Percentiles rank a stretch among this genome's conserved stretches.
Evolutionary conservation across 176 grass and related monocot genomes (phyloP).

Genomic region (Eragrostis nindensis): DNA sequence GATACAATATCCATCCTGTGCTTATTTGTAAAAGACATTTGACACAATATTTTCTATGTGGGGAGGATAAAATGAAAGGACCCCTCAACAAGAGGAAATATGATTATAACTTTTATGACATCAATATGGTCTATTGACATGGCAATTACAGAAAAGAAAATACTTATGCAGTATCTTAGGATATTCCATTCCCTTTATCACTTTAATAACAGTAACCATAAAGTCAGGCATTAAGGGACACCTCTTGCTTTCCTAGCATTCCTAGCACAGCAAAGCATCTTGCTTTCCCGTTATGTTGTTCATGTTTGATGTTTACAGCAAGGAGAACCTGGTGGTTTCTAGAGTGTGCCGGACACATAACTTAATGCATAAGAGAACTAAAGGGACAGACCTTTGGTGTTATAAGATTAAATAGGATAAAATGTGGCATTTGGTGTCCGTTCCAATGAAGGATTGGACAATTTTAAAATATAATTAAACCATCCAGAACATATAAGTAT

Average conservation of each 20-base stretch:
- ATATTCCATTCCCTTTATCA: slow-evolving; percentile 3
- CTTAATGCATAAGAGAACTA: background rate
- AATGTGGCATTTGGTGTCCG: background rate
- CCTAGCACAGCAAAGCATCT: background rate
- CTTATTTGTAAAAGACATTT: slow-evolving; percentile 6
- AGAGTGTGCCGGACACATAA: slow-evolving; percentile 4
- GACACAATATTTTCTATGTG: slow-evolving; percentile 15
- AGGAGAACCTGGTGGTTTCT: background rate
- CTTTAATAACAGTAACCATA: background rate
- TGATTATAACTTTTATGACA: slow-evolving; percentile 1
- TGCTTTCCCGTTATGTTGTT: background rate
- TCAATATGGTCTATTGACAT: background rate
- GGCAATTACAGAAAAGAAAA: background rate
- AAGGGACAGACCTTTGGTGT: background rate
- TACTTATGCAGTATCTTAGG: background rate
- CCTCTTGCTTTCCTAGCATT: background rate
- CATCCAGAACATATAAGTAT: background rate
- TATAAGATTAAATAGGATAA: background rate
- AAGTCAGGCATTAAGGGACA: background rate
- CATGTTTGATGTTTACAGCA: background rate
- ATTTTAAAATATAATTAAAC: background rate
- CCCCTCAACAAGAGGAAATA: background rate
- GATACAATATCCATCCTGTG: slow-evolving; percentile 5
- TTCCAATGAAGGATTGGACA: background rate
- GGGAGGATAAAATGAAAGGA: slow-evolving; percentile 11